Evolutionary conservation across 2,329 filamentous ascomycete species (phyloP).

Genomic region (Pseudocercospora cruenta): DNA sequence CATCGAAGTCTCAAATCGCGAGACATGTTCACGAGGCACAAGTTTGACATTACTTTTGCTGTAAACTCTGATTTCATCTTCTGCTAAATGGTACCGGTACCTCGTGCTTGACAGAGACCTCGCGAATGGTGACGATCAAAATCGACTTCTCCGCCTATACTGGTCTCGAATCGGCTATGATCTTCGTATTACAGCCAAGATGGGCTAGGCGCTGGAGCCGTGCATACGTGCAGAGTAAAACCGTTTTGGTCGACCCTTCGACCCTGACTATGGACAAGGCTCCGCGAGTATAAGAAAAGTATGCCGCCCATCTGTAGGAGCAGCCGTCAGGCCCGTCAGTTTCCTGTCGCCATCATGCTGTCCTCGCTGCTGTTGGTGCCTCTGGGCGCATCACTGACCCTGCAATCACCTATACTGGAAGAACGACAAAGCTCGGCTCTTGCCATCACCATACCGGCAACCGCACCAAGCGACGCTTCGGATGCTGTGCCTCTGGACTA

Average conservation of each 20-base stretch:
- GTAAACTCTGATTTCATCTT: background rate
- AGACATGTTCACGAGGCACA: no score
- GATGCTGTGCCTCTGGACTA: slow-evolving; percentile 7
- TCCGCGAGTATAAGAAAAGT: background rate
- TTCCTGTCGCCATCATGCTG: background rate
- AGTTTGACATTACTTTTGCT: no score
- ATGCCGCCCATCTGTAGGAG: background rate
- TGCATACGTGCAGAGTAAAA: background rate
- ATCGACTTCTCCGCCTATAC: background rate
- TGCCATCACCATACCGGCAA: background rate
- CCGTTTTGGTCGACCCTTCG: background rate
- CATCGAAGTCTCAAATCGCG: no score
- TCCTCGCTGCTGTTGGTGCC: slow-evolving; percentile 4
- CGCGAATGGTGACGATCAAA: background rate
- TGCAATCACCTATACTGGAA: background rate
- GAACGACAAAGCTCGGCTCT: background rate
- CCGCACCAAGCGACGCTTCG: slow-evolving; percentile 2
- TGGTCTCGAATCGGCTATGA: background rate
- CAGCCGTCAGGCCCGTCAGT: background rate
- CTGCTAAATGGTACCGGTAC: background rate
- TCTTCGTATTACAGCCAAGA: background rate
- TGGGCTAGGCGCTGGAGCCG: background rate
- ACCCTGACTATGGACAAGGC: background rate
- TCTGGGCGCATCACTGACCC: background rate
- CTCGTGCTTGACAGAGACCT: background rate